Percentiles rank a stretch among this genome's conserved stretches.
Evolutionary conservation across 2,329 filamentous ascomycete genomes (phyloP).

Genomic region (Sarocladiaceae sp.): DNA sequence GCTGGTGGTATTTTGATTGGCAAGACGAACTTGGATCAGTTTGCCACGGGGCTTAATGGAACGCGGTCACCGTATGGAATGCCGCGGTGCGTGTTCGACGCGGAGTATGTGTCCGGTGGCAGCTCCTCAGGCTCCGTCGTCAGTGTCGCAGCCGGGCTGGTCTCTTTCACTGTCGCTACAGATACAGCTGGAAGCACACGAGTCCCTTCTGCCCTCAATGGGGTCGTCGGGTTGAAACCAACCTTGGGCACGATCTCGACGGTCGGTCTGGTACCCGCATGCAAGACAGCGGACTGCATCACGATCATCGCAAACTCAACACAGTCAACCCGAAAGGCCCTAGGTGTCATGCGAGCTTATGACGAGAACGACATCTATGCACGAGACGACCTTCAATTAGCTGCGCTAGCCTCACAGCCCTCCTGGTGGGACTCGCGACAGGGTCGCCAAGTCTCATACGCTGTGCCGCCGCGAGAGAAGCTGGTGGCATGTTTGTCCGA

Average conservation of each 20-base stretch:
- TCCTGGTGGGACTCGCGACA: conserved; percentile 13
- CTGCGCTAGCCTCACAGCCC: conserved; percentile 37
- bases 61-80: conserved; percentile 51
- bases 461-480: conserved; percentile 34
- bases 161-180: conserved; percentile 49
- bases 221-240: conserved; percentile 43
- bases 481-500: conserved; percentile 24
- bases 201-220: conserved; percentile 47
- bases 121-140: conserved; percentile 51
- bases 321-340: conserved; percentile 39
- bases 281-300: conserved; percentile 46
- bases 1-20: conserved; percentile 51
- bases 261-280: conserved; percentile 43
- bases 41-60: conserved; percentile 55
- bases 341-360: conserved; percentile 37
- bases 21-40: conserved; percentile 50
- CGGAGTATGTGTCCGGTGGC: conserved; percentile 34
- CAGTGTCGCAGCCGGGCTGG: conserved; percentile 44
- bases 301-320: conserved; percentile 40
- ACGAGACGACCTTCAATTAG: conserved; percentile 30
- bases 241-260: conserved; percentile 43
- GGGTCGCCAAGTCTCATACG: conserved; percentile 8
- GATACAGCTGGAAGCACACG: conserved; percentile 45
- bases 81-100: conserved; percentile 29
- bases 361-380: conserved; percentile 43